Evolutionary conservation across 2,329 filamentous ascomycete species (phyloP).

Genomic region (Claviceps sorghi): DNA sequence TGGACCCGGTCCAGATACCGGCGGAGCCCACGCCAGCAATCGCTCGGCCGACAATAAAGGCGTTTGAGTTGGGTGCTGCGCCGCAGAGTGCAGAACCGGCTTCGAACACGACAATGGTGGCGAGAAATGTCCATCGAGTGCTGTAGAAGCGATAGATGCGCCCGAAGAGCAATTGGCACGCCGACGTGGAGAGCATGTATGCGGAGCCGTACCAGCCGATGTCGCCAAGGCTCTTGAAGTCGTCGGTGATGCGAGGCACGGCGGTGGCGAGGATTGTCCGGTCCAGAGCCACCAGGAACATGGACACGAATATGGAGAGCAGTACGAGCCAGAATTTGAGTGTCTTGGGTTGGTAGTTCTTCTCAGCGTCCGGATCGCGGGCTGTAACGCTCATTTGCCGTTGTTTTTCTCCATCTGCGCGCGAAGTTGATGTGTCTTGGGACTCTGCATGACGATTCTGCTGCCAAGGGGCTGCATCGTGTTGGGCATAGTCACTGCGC

Average conservation of each 20-base stretch:
- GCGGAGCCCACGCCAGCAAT: conserved; percentile 30
- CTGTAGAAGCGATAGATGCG: neutral
- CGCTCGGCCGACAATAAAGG: conserved; percentile 37
- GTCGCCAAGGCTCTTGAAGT: neutral
- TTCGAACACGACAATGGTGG: neutral
- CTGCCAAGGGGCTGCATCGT: neutral
- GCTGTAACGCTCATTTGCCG: neutral
- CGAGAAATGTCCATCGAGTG: neutral
- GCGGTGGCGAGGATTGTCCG: neutral
- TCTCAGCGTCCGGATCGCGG: neutral
- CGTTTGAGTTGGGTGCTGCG: conserved; percentile 26
- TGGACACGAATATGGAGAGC: neutral
- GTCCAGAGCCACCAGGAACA: neutral
- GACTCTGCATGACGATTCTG: neutral
- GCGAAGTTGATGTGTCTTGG: neutral
- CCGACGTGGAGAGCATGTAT: neutral
- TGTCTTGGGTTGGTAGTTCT: neutral
- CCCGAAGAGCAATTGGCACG: neutral
- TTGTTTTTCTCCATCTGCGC: neutral
- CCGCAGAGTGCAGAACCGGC: neutral
- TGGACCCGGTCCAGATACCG: conserved; percentile 34
- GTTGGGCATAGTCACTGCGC: too few relatives aligned
- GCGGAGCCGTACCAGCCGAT: neutral
- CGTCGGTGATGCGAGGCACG: neutral
- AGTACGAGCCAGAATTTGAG: neutral